phyloP scores from a whole-genome alignment of 495 filamentous ascomycete genomes.

The Penicillium subrubescens region DNA sequence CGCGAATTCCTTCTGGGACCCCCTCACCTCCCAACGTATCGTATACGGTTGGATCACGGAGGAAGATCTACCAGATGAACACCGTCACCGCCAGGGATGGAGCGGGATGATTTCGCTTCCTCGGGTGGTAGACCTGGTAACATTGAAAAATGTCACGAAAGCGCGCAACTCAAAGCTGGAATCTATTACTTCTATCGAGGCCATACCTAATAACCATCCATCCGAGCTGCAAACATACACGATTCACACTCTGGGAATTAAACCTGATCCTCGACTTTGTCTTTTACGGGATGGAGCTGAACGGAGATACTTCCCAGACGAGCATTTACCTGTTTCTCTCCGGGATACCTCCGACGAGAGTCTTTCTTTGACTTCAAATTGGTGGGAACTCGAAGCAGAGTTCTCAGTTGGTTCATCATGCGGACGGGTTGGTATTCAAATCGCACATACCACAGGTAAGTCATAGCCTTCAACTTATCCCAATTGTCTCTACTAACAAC shows the following conservation, averaged over 20 bases:
- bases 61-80: slow-evolving; percentile 39
- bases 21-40: slow-evolving; percentile 28
- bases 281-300: slow-evolving; percentile 27
- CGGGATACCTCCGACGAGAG: neutral
- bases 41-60: slow-evolving; percentile 44
- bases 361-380: slow-evolving; percentile 24
- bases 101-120: slow-evolving; percentile 44
- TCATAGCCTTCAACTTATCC: neutral
- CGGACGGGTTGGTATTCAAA: slow-evolving; percentile 31
- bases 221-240: slow-evolving; percentile 26
- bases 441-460: slow-evolving; percentile 33
- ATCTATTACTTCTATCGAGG: slow-evolving; percentile 40
- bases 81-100: slow-evolving; percentile 42
- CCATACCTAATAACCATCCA: slow-evolving; percentile 8
- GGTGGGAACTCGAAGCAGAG: slow-evolving; percentile 37
- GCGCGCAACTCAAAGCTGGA: slow-evolving; percentile 33
- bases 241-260: slow-evolving; percentile 38
- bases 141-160: slow-evolving; percentile 28
- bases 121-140: slow-evolving; percentile 29
- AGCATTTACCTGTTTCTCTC: neutral
- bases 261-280: slow-evolving; percentile 30
- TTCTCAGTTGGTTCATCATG: slow-evolving; percentile 32
- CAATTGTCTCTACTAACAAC: neutral
- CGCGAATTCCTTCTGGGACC: slow-evolving; percentile 44
- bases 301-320: slow-evolving; percentile 2